Evolutionary conservation across 257 asterid species (phyloP), one percentile per base, ranked within the genome.

Genomic region (Cordia subcordata): DNA sequence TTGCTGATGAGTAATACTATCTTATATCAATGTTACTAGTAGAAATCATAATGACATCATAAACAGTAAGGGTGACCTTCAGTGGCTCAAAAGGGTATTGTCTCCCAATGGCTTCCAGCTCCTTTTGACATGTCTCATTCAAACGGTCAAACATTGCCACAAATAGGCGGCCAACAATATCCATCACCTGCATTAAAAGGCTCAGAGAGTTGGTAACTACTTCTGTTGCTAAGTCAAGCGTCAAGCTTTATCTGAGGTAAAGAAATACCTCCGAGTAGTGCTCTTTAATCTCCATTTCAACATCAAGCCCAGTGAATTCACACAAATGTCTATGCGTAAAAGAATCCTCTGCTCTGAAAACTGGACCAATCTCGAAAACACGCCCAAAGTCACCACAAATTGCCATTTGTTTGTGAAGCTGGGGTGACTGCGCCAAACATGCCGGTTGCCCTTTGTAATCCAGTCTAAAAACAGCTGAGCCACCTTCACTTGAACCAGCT

Each of bases 401-500:
- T 39, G 96, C 66, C 98, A 87, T 90, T 64, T 90, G 98, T 46
- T 90, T 90, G 67, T 87, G 95, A 20, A 90, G 87, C 72, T 90
- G 98, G 49, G 98, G 98, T 56, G 98, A 91, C 70, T 91, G 98
- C 9, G 95, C 96, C 66, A 87, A 71, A 66, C 98, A 90, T 20
- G 98, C 98, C 62, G 95, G 82, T 52, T 70, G 82, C 57, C 98
- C 98, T 67, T 81, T 85, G 84, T 91, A 91, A 37, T 80, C 84
- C 46, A 91, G 77, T 69, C 72, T 82, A 72, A 91, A 91, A 52
- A 91, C 96, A 61, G 96, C 90, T 57, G 98, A 68, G 49, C 98
- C 98, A 8, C 98, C 98, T 75, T 91, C 98, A 75, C 98, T 91
- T 38, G 98, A 82, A 68, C 98, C 96, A 38, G 86, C 85, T 22